Percentiles rank a stretch among this genome's conserved stretches.
These are phyloP conservation scores for Venturia aucupariae DNA, from an alignment of 2,329 filamentous ascomycete genomes.

Conservation along the genomic window DNA sequence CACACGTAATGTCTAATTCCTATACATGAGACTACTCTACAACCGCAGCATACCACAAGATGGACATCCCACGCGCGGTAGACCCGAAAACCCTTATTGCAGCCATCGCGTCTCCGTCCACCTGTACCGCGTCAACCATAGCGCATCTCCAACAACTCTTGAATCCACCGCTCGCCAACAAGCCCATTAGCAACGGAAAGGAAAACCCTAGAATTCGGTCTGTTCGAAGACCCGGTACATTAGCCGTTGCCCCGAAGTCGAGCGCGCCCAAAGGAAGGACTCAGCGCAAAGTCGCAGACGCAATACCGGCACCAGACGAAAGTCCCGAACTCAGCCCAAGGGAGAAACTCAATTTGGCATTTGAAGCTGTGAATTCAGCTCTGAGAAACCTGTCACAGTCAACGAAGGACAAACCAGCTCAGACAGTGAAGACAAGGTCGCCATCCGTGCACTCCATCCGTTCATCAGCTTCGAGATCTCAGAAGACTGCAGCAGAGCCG, in stretches of 20 bases:
- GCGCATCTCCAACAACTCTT: constrained; percentile 1
- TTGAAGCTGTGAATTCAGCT: constrained; percentile 61
- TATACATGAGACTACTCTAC: not conserved
- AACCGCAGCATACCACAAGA: not conserved
- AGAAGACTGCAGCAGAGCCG: not conserved
- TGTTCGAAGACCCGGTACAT: not conserved
- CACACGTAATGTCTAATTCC: constrained; percentile 1
- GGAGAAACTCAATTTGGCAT: constrained; percentile 60
- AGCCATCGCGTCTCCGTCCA: not conserved
- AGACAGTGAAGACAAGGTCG: constrained; percentile 2
- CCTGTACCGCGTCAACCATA: not conserved
- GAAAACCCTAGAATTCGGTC: not conserved
- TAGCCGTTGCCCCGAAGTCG: constrained; percentile 1
- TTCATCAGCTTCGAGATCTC: not conserved
- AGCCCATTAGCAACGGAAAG: not conserved
- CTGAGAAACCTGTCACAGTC: constrained; percentile 62
- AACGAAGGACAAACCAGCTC: constrained; percentile 36
- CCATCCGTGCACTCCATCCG: not conserved
- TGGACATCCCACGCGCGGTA: not conserved
- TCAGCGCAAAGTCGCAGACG: not conserved
- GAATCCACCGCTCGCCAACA: not conserved
- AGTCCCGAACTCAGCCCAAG: constrained; percentile 27
- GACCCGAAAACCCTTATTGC: not conserved
- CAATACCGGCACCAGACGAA: not conserved
- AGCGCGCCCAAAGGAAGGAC: not conserved